phyloP scores from a whole-genome alignment of 2,329 filamentous ascomycete genomes.

The Sporothrix variecibatus region DNA sequence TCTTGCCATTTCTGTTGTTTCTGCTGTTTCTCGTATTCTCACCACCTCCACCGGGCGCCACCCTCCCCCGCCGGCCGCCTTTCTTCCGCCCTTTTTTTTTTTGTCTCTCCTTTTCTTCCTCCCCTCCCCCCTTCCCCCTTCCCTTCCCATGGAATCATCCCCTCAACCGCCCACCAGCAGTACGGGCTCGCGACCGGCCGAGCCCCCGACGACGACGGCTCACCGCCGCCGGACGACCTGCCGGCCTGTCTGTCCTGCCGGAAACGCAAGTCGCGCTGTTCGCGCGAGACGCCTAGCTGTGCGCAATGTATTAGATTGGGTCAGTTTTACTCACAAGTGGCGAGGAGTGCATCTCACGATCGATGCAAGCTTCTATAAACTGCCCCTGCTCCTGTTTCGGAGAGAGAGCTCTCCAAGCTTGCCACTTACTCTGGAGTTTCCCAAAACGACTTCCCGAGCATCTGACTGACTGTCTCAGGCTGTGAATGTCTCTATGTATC shows the following conservation, averaged over 20 bases:
- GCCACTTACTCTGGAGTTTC: neutral
- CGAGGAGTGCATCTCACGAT: neutral
- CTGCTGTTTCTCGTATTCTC: neutral
- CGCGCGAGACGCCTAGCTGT: conserved; percentile 29
- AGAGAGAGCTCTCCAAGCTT: neutral
- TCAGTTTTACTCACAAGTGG: neutral
- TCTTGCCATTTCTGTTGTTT: neutral
- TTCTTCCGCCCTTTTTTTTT: neutral
- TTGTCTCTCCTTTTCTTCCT: neutral
- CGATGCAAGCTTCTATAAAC: neutral
- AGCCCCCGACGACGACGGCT: conserved; percentile 23
- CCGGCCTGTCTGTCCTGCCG: conserved; percentile 28
- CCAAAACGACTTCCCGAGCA: too few species aligned
- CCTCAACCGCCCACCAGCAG: conserved; percentile 2
- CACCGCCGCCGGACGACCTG: conserved; percentile 24
- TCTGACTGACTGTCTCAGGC: neutral
- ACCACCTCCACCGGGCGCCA: conserved; percentile 6
- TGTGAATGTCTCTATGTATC: conserved; percentile 27
- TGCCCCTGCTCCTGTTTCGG: neutral
- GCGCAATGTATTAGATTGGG: conserved; percentile 27
- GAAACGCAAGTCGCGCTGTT: conserved; percentile 31
- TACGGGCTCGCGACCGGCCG: conserved; percentile 2
- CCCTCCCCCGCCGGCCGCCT: neutral
- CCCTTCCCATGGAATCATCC: conserved; percentile 2
- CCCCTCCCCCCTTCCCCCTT: neutral